Evolutionary conservation across 352 stramenopile genomes (phyloP), one percentile per base, ranked within the genome.

Genomic region (Pythium apleroticum): DNA sequence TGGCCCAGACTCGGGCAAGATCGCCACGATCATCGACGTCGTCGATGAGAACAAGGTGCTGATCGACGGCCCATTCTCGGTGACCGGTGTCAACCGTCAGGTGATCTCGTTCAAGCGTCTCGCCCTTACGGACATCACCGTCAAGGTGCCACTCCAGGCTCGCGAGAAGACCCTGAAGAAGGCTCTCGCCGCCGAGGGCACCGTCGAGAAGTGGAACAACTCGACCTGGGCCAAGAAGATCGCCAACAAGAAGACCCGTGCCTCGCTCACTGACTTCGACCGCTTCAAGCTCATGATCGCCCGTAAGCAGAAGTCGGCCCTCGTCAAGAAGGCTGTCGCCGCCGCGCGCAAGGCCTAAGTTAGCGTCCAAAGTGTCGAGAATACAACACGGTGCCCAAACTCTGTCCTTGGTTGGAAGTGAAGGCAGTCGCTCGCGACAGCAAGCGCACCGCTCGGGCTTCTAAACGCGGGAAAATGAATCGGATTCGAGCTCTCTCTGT

Each of bases 241-340:
- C 58, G 88, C 87, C 39, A 88, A 89, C 72, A 99, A 99, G 91
- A 97, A 97, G 77, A 98, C 90, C 63, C 96, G 97, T 66, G 91
- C 91, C 35, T 76, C 77, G 66, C 84, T 99, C 25, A 97, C 75
- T 67, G 98, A 99, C 89, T 99, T 99, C 72, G 96, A 98, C 75
- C 91, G 98, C 76, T 99, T 99, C 86, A 99, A 99, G 94, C 87
- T 98, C 66, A 99, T 99, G 96, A 97, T 99, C 73, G 98, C 97
- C 48, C 96, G 97, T 80, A 99, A 99, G 93, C 95, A 99, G 80
- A 99, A 99, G 89, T 91, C 84, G 65, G 83, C 80, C 45, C 89
- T 98, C 61, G 90, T 99, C 77, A 97, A 96, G 77, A 97, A 98
- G 81, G 71, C 83, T 41, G 64, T 92, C 48, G 87, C 87, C 54